Conservation (phyloP, 2,329 filamentous ascomycete genomes). For the Alternaria alternata region DNA sequence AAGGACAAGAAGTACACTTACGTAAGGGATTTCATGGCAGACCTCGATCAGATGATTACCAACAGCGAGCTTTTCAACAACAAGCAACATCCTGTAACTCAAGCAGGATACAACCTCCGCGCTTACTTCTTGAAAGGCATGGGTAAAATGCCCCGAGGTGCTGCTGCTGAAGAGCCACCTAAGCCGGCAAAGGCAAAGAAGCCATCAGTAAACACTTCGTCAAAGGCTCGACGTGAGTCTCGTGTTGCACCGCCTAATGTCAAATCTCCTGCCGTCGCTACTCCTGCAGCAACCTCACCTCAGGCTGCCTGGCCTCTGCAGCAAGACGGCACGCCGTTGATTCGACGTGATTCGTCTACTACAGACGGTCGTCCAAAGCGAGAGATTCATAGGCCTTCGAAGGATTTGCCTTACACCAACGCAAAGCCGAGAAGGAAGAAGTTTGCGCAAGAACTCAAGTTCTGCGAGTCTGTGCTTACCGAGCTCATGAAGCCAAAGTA, state of each 20-base stretch:
- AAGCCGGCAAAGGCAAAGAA: constrained; percentile 66
- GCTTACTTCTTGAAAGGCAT: constrained; percentile 69
- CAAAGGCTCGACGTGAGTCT: constrained; percentile 59
- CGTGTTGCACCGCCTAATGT: constrained; percentile 53
- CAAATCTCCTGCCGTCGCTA: constrained; percentile 54
- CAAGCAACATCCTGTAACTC: constrained; percentile 74
- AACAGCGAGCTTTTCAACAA: constrained; percentile 89
- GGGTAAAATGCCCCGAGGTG: constrained; percentile 64
- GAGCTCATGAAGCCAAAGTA: constrained; percentile 82
- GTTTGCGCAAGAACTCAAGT: constrained; percentile 85
- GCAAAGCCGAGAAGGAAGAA: constrained; percentile 91
- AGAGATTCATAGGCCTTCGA: constrained; percentile 88
- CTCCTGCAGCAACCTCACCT: constrained; percentile 53
- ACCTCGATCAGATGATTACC: constrained; percentile 78
- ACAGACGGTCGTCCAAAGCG: constrained; percentile 86
- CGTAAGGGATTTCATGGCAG: constrained; percentile 75
- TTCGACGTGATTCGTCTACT: constrained; percentile 83
- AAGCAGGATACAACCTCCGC: constrained; percentile 69
- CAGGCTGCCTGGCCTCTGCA: constrained; percentile 74
- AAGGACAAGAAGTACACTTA: constrained; percentile 73
- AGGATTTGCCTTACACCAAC: constrained; percentile 86
- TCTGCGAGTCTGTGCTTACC: constrained; percentile 81
- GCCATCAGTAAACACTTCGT: constrained; percentile 38
- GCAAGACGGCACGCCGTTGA: constrained; percentile 79
- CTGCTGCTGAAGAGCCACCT: constrained; percentile 59